Base-by-base conservation (phyloP, 2,329 filamentous ascomycete species). In the Colletotrichum trifolii region DNA sequence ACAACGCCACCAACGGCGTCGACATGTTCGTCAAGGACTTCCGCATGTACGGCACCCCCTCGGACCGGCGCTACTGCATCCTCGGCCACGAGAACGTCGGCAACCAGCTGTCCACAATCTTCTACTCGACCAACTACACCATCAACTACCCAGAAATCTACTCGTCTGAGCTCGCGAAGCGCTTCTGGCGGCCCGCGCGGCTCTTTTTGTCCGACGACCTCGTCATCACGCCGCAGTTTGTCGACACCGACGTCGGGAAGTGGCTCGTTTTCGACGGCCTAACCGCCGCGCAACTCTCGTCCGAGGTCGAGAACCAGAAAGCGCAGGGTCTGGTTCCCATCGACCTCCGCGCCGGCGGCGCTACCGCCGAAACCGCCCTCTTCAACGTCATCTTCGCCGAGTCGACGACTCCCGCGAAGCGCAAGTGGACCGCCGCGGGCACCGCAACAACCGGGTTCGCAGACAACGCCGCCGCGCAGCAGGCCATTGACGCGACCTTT, bases 301-400 rank as follows among this genome's bases (percentile, higher is more conserved):
- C 34, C 15, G 38, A 65, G 54, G 64, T 68, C n/a, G 17, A 40
- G 8, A 15, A 48, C 3, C 67, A 65, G 7, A 59, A 64, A 35
- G 43, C 43, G 13, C 38, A 50, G 11, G 67, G 67, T 7, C 47
- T 64, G 10, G 35, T 62, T 13, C 67, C 67, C 0, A 68, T 69
- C 36, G 55, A 66, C 50, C 62, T 69, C 11, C 57, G 56, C 11
- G 67, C 17, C 17, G 17, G 65, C 25, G 57, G 61, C 8, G 68
- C 53, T 10, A 55, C 50, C n/a, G 50, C 40, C 8, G 25, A 48
- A 5, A 48, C 69, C 8, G 25, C 47, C 8, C 52, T 58, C 25
- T 69, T 63, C 49, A 47, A 53, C 8, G 67, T 60, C 25, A 64
- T 68, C 12, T 69, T 69, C 43, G 68, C 67, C 33, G 67, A 68